Evolutionary conservation across 2,329 filamentous ascomycete genomes (phyloP).

Genomic region (Tolypocladium ovalisporum): DNA sequence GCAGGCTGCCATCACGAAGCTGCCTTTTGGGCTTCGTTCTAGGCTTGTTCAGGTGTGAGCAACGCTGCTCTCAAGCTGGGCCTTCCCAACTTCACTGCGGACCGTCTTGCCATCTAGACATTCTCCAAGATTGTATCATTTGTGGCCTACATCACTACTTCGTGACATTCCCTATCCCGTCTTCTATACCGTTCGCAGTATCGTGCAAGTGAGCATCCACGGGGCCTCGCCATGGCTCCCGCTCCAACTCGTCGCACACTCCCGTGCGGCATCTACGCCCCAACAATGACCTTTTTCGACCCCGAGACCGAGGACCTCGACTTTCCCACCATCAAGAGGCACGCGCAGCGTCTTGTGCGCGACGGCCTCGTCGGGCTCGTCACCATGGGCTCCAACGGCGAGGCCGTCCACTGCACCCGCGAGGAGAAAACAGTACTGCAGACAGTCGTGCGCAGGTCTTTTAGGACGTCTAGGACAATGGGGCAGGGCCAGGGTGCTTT

Average conservation of each 20-base stretch:
- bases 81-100: no score
- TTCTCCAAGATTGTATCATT: not conserved
- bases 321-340: constrained; percentile 65
- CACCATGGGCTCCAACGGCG: constrained; percentile 83
- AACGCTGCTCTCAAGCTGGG: no score
- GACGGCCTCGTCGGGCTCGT: constrained; percentile 74
- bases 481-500: not conserved
- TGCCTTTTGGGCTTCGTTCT: not conserved
- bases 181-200: not conserved
- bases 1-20: not conserved
- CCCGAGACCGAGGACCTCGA: constrained; percentile 76
- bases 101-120: not conserved
- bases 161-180: not conserved
- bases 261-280: constrained; percentile 75
- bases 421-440: no score
- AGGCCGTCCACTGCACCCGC: constrained; percentile 73
- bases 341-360: constrained; percentile 66
- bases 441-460: not conserved
- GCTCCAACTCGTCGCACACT: constrained; percentile 24
- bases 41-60: not conserved
- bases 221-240: not conserved
- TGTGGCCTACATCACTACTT: not conserved
- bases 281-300: constrained; percentile 86
- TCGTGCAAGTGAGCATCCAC: not conserved
- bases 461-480: not conserved